Conservation (phyloP, 371 early-diverging fungal species). For the Lichtheimia hyalospora region DNA sequence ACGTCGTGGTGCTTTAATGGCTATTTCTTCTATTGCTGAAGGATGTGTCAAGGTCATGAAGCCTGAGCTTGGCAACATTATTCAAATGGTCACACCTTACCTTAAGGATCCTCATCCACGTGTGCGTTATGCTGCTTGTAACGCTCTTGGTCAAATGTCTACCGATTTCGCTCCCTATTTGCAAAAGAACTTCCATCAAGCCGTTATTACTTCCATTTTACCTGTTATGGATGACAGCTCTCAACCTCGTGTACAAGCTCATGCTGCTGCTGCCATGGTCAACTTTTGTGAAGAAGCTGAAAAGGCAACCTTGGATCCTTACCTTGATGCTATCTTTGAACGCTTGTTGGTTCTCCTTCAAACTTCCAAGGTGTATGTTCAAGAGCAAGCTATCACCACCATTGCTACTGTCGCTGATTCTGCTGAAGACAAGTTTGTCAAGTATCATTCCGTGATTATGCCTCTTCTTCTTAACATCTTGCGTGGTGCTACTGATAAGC, state of each 20-base stretch:
- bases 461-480: constrained; percentile 88
- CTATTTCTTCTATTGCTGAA: constrained; percentile 94
- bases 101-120: constrained; percentile 93
- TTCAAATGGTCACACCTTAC: constrained; percentile 80
- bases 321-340: constrained; percentile 86
- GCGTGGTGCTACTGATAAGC: constrained; percentile 75
- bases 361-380: constrained; percentile 84
- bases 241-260: constrained; percentile 89
- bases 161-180: constrained; percentile 91
- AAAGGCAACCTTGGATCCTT: constrained; percentile 78
- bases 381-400: constrained; percentile 97
- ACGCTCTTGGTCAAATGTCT: constrained; percentile 95
- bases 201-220: constrained; percentile 76
- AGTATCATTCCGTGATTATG: constrained; percentile 93
- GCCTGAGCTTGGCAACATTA: constrained; percentile 82
- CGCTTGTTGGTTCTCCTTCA: constrained; percentile 81
- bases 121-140: constrained; percentile 95
- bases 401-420: constrained; percentile 97
- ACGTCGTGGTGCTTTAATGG: constrained; percentile 93
- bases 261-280: constrained; percentile 95
- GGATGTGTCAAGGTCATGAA: constrained; percentile 94
- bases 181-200: constrained; percentile 79
- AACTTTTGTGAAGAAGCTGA: constrained; percentile 92
- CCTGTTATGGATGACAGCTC: constrained; percentile 85
- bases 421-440: constrained; percentile 84